These are phyloP conservation scores for Camellia oleifera DNA, from an alignment of 179 eudicot species.

Conservation along the genomic window DNA sequence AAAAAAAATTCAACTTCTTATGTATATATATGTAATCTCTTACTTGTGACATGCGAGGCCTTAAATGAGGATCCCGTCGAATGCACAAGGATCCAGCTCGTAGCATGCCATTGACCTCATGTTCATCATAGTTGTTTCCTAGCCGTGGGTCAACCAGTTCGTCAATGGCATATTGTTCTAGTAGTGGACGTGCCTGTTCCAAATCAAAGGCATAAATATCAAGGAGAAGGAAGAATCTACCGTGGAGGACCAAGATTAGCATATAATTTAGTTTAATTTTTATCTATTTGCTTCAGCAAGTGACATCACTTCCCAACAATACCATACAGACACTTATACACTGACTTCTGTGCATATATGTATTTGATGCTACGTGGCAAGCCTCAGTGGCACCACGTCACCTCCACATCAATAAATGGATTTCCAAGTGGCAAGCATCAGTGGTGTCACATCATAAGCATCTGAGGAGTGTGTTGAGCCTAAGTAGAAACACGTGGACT, in stretches of 20 bases:
- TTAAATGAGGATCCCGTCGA: slow-evolving; percentile 79
- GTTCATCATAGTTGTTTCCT: slow-evolving; percentile 52
- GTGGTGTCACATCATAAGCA: too few relatives aligned
- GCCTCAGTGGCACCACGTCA: too few relatives aligned
- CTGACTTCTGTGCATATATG: too few relatives aligned
- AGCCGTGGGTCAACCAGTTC: slow-evolving; percentile 80
- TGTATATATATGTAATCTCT: background rate
- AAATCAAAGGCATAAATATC: background rate
- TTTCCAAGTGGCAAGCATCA: too few relatives aligned
- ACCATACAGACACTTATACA: background rate
- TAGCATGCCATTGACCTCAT: slow-evolving; percentile 72
- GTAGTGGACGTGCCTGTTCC: slow-evolving; percentile 76
- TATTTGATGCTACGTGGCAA: too few relatives aligned
- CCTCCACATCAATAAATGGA: too few relatives aligned
- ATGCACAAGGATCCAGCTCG: slow-evolving; percentile 91
- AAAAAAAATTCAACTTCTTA: background rate
- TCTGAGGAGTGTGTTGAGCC: too few relatives aligned
- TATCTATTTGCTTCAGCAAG: background rate
- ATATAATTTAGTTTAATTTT: background rate
- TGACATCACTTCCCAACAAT: background rate
- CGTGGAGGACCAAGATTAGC: background rate
- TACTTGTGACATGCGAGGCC: slow-evolving; percentile 99
- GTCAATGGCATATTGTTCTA: slow-evolving; percentile 58
- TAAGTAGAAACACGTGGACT: too few relatives aligned
- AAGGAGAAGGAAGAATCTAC: background rate